phyloP scores from a whole-genome alignment of 352 stramenopile genomes.

The Globisporangium nodosum region DNA sequence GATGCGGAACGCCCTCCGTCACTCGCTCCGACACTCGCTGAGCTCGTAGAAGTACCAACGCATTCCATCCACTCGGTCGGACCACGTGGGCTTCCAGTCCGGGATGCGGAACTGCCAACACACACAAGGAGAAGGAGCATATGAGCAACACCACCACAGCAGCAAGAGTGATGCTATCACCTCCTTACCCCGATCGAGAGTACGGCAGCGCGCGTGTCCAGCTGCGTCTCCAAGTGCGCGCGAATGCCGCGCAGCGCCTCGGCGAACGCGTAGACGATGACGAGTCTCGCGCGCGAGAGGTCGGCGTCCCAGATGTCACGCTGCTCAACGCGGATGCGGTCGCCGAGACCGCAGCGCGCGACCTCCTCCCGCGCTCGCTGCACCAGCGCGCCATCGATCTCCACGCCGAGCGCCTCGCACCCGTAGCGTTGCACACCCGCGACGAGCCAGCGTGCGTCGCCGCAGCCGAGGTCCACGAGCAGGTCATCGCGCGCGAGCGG shows the following conservation, averaged over 20 bases:
- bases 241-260: constrained; percentile 66
- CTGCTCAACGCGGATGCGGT: constrained; percentile 40
- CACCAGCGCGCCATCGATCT: constrained; percentile 59
- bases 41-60: constrained; percentile 80
- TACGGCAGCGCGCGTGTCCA: constrained; percentile 33
- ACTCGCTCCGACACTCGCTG: constrained; percentile 8
- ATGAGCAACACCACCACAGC: neutral
- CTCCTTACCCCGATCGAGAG: constrained; percentile 71
- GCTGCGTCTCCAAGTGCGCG: constrained; percentile 36
- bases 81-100: constrained; percentile 56
- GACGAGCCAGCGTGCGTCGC: constrained; percentile 76
- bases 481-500: constrained; percentile 34
- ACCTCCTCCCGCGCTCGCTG: constrained; percentile 24
- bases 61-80: constrained; percentile 39
- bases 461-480: constrained; percentile 78
- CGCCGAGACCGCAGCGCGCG: constrained; percentile 15
- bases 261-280: constrained; percentile 84
- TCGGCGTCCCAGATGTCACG: constrained; percentile 53
- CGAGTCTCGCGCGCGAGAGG: constrained; percentile 45
- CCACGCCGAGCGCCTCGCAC: constrained; percentile 64
- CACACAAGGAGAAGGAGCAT: neutral
- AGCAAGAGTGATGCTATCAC: too few species aligned
- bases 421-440: constrained; percentile 48
- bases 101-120: constrained; percentile 63
- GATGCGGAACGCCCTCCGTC: neutral